Evolutionary conservation across 148 eudicot genomes (phyloP).

Genomic region (Silene uniflora): DNA sequence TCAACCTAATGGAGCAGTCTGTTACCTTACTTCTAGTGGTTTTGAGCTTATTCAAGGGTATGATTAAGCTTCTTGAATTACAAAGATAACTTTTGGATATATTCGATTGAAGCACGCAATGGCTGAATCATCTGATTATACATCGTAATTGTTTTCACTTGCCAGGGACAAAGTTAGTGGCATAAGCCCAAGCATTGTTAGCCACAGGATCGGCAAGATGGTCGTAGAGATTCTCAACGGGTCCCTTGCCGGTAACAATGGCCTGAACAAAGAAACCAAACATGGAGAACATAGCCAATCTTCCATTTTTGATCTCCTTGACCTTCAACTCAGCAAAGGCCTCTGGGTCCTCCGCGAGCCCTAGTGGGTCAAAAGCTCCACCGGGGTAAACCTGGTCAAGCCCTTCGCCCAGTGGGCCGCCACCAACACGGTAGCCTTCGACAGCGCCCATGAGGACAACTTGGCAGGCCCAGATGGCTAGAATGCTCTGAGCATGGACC

Average conservation of each 20-base stretch:
- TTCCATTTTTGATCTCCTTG: constrained; percentile 31
- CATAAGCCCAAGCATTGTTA: constrained; percentile 14
- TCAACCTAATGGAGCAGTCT: too few relatives aligned
- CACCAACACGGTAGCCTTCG: constrained; percentile 39
- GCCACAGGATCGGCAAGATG: constrained; percentile 18
- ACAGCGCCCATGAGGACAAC: constrained; percentile 37
- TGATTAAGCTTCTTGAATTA: background rate
- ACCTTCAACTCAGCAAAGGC: constrained; percentile 40
- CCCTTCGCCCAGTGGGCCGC: constrained; percentile 40
- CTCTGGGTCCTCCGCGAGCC: constrained; percentile 32
- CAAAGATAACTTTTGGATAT: background rate
- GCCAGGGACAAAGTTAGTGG: constrained; percentile 10
- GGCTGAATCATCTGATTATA: background rate
- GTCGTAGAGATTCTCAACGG: constrained; percentile 35
- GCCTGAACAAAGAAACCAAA: constrained; percentile 39
- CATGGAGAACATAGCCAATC: constrained; percentile 15
- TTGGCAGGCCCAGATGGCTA: constrained; percentile 32
- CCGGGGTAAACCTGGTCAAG: constrained; percentile 8
- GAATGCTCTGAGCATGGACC: constrained; percentile 38
- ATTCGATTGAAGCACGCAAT: background rate
- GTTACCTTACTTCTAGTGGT: too few relatives aligned
- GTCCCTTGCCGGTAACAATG: constrained; percentile 41
- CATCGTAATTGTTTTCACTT: background rate
- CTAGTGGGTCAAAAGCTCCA: constrained; percentile 8
- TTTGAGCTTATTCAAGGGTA: too few relatives aligned